Evolutionary conservation across 2,329 filamentous ascomycete genomes (phyloP).

Genomic region (Leptodontidium sp.): DNA sequence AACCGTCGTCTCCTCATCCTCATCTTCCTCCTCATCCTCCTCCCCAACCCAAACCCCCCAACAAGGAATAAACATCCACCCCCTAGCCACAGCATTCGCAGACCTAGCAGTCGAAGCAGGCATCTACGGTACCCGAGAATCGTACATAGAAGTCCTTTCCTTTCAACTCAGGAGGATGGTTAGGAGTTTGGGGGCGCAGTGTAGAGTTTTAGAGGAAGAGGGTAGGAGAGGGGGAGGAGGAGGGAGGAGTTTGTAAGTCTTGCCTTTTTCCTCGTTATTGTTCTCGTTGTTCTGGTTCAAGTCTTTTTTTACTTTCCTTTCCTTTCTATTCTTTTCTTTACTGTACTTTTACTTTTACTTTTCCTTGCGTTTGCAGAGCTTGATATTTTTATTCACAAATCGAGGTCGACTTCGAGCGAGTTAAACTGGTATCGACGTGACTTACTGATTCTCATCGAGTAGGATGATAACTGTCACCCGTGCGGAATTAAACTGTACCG

Average conservation of each 20-base stretch:
- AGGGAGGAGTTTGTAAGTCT: background rate
- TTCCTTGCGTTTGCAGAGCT: too few relatives aligned
- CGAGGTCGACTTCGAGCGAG: too few relatives aligned
- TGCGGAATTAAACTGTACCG: background rate
- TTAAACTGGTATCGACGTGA: too few relatives aligned
- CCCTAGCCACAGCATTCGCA: background rate
- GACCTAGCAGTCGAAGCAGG: background rate
- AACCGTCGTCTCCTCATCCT: background rate
- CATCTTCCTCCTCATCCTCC: background rate
- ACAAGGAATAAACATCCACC: background rate
- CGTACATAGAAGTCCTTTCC: background rate
- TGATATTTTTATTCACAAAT: too few relatives aligned
- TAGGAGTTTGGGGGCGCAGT: background rate
- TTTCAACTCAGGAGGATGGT: conserved; percentile 6
- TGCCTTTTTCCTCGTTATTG: too few relatives aligned
- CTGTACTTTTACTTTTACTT: too few relatives aligned
- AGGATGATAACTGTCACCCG: background rate
- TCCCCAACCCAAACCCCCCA: background rate
- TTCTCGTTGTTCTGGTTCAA: too few relatives aligned
- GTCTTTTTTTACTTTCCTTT: too few relatives aligned
- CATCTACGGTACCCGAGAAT: background rate
- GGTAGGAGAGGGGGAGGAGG: background rate
- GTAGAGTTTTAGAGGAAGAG: background rate
- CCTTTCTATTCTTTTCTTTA: background rate
- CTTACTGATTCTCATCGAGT: background rate